Conservation (phyloP, 2,329 filamentous ascomycete species). For the Botrytis fragariae region DNA sequence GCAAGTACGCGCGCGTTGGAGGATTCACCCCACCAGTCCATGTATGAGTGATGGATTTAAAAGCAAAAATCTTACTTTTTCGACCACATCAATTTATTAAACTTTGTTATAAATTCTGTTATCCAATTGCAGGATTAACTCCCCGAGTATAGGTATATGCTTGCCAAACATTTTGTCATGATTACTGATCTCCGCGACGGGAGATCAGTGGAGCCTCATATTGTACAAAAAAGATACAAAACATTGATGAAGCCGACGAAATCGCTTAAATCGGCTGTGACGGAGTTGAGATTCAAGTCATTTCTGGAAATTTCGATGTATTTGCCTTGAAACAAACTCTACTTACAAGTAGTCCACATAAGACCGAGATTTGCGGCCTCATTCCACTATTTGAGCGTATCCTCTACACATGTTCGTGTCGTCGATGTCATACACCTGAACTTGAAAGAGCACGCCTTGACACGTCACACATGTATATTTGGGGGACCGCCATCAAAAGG, state of each 20-base stretch:
- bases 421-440: slow-evolving; percentile 6
- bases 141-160: neutral
- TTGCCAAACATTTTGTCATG: neutral
- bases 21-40: neutral
- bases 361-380: neutral
- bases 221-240: neutral
- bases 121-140: neutral
- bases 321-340: neutral
- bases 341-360: neutral
- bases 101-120: slow-evolving; percentile 6
- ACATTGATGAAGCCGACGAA: neutral
- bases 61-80: neutral
- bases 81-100: neutral
- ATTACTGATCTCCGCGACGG: slow-evolving; percentile 8
- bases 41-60: neutral
- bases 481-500: neutral
- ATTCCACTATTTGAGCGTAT: neutral
- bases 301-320: neutral
- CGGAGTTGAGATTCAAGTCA: neutral
- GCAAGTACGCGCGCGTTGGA: neutral
- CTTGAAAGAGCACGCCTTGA: neutral
- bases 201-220: slow-evolving; percentile 8
- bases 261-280: neutral
- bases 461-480: slow-evolving; percentile 5
- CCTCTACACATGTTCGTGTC: neutral